Conservation (phyloP, 2,329 filamentous ascomycete species). For the Cercospora citrullina region DNA sequence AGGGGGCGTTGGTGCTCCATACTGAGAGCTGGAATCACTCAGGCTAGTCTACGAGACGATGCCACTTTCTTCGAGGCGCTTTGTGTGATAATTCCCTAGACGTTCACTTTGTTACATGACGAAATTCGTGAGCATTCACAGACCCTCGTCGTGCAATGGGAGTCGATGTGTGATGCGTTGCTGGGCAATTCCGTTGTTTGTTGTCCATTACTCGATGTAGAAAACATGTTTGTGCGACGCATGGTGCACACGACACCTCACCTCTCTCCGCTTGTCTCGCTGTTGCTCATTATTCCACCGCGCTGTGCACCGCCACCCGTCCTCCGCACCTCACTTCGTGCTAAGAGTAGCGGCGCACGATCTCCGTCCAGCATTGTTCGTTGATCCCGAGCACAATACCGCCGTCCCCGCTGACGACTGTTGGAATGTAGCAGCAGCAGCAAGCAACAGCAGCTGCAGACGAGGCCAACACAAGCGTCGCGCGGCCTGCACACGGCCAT, state of each 20-base stretch:
- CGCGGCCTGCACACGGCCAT: slow-evolving; percentile 44
- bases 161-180: neutral
- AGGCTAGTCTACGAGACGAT: neutral
- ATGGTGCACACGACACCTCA: neutral
- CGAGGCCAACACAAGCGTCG: neutral
- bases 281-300: neutral
- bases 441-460: neutral
- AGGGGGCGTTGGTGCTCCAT: neutral
- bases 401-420: slow-evolving; percentile 2
- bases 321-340: neutral
- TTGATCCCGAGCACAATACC: slow-evolving; percentile 4
- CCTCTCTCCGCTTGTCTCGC: neutral
- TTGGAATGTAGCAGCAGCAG: slow-evolving; percentile 5
- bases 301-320: neutral
- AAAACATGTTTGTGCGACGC: neutral
- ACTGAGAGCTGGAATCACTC: neutral
- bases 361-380: neutral
- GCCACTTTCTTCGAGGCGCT: neutral
- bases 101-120: neutral
- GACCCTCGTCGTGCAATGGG: neutral
- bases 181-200: neutral
- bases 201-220: slow-evolving; percentile 7
- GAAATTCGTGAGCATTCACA: neutral
- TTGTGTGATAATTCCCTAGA: neutral
- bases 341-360: neutral